Conservation (phyloP, 2,329 filamentous ascomycete genomes). For the Ophiocordyceps robertsii region DNA sequence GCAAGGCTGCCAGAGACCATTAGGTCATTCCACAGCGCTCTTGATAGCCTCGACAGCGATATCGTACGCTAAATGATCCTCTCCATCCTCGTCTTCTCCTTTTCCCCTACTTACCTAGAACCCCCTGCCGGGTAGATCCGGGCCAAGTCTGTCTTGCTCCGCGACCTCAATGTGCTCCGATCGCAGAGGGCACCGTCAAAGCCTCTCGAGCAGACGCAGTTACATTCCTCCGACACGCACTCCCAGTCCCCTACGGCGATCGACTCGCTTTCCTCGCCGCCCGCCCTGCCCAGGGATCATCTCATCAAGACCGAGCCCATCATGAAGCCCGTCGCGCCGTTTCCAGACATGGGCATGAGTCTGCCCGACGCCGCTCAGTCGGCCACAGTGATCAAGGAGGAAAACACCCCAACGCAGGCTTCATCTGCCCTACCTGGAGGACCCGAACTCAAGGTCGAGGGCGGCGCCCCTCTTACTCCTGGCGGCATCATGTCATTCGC, state of each 20-base stretch:
- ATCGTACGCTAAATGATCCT: constrained; percentile 29
- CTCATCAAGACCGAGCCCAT: constrained; percentile 19
- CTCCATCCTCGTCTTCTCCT: background rate
- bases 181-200: constrained; percentile 15
- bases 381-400: constrained; percentile 10
- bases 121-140: constrained; percentile 14
- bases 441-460: constrained; percentile 11
- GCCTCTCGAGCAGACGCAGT: constrained; percentile 6
- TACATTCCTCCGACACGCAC: constrained; percentile 19
- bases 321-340: constrained; percentile 33
- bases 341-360: constrained; percentile 43
- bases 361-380: constrained; percentile 15
- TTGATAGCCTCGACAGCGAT: constrained; percentile 43
- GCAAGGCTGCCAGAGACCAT: constrained; percentile 33
- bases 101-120: background rate
- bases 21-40: constrained; percentile 33
- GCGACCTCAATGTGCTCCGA: constrained; percentile 34
- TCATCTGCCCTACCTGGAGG: background rate
- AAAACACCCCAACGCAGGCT: constrained; percentile 3
- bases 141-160: constrained; percentile 40
- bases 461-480: background rate
- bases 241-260: constrained; percentile 22
- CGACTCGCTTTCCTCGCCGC: constrained; percentile 22
- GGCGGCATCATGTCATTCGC: constrained; percentile 12
- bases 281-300: constrained; percentile 13